Percentiles rank a stretch among this genome's conserved stretches.
phyloP scores from a whole-genome alignment of 139 green algal species.

The Chlamydomonas sphaeroides region DNA sequence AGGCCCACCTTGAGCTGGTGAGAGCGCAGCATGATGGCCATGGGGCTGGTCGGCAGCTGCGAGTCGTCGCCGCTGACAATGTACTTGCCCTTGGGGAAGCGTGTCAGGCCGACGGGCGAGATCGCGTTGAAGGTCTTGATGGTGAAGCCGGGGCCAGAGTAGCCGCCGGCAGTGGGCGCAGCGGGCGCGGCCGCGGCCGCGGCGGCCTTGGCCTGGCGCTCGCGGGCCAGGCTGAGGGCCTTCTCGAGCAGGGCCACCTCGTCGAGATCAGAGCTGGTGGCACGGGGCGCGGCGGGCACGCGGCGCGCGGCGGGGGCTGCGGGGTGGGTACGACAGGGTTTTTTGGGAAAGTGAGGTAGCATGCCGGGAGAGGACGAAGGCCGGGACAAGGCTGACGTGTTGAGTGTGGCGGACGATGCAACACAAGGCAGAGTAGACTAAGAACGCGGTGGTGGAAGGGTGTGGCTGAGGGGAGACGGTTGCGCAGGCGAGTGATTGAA shows the following conservation, averaged over 20 bases:
- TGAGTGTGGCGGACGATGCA: too few species aligned
- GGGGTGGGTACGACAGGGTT: too few species aligned
- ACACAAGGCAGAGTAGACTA: too few species aligned
- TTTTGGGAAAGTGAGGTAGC: too few species aligned
- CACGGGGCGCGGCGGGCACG: neutral
- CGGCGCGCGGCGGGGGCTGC: too few species aligned
- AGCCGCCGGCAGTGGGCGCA: neutral
- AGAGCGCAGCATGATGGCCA: slow-evolving; percentile 71
- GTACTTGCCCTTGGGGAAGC: slow-evolving; percentile 62
- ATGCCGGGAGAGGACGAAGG: too few species aligned
- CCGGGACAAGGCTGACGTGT: too few species aligned
- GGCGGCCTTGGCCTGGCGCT: slow-evolving; percentile 35
- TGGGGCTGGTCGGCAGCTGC: slow-evolving; percentile 48
- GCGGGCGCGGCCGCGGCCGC: neutral
- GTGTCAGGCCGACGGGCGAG: slow-evolving; percentile 55
- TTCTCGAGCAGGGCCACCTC: slow-evolving; percentile 50
- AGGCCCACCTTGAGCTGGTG: slow-evolving; percentile 70
- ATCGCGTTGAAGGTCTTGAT: slow-evolving; percentile 65
- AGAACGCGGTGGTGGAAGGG: too few species aligned
- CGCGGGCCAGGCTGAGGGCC: slow-evolving; percentile 39
- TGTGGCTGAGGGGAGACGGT: too few species aligned
- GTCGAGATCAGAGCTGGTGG: slow-evolving; percentile 14
- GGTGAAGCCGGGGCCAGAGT: slow-evolving; percentile 52
- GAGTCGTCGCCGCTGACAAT: slow-evolving; percentile 49
- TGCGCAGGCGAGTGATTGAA: too few species aligned